Percentiles rank a stretch among this genome's conserved stretches.
phyloP scores from a whole-genome alignment of 345 rosid species.

The Kandelia obovata region DNA sequence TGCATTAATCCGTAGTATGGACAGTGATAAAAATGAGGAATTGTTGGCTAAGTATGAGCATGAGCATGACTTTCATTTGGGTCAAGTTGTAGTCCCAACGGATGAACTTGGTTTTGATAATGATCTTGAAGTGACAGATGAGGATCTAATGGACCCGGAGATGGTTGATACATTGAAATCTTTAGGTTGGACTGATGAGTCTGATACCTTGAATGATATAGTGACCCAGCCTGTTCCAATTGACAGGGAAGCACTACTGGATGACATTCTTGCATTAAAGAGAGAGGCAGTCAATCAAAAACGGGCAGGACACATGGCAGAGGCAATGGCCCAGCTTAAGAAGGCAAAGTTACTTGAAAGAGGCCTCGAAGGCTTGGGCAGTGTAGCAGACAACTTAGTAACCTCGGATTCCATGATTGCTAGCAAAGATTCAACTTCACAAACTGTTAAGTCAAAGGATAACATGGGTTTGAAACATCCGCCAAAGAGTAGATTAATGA shows the following conservation, averaged over 20 bases:
- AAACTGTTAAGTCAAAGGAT: conserved; percentile 20
- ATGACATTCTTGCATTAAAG: conserved; percentile 55
- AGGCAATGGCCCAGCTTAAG: conserved; percentile 69
- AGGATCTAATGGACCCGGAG: conserved; percentile 83
- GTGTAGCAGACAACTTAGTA: conserved; percentile 11
- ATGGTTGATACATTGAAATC: conserved; percentile 64
- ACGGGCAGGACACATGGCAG: conserved; percentile 51
- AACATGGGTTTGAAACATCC: conserved; percentile 29
- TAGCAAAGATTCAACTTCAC: conserved; percentile 18
- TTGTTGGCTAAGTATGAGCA: conserved; percentile 37
- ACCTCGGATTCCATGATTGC: neutral
- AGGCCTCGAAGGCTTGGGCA: conserved; percentile 41
- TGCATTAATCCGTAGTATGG: conserved; percentile 56
- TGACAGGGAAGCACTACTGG: conserved; percentile 39
- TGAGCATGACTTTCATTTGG: conserved; percentile 40
- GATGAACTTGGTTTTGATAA: conserved; percentile 53
- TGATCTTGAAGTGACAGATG: conserved; percentile 72
- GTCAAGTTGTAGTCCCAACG: conserved; percentile 40
- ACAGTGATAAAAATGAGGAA: conserved; percentile 52
- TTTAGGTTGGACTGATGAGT: conserved; percentile 79
- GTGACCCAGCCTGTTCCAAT: conserved; percentile 22
- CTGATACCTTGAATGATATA: conserved; percentile 29
- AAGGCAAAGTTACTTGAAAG: conserved; percentile 70
- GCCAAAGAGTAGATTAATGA: conserved; percentile 46
- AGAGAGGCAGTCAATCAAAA: conserved; percentile 61